Conservation (phyloP, 805 yeast species). For the Cyberlindnera suaveolens region DNA sequence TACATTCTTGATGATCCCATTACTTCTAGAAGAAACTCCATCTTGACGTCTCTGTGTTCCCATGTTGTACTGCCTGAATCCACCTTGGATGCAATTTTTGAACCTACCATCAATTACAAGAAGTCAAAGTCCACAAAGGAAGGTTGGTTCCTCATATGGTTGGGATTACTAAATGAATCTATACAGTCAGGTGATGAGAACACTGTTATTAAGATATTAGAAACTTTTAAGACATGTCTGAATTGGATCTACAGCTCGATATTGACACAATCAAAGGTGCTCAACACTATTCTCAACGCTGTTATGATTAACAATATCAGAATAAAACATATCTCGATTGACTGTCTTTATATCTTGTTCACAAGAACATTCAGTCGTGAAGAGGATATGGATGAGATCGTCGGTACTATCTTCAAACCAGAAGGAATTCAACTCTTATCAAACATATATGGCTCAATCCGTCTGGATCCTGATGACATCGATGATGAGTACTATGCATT, state of each 20-base stretch:
- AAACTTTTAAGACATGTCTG: conserved; percentile 81
- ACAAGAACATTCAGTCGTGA: conserved; percentile 65
- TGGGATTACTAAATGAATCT: conserved; percentile 43
- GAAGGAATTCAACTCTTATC: conserved; percentile 69
- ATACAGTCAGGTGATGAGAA: conserved; percentile 34
- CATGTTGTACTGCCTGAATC: conserved; percentile 72
- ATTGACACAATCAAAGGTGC: conserved; percentile 57
- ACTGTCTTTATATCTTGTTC: conserved; percentile 83
- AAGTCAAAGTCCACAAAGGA: conserved; percentile 61
- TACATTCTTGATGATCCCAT: conserved; percentile 88
- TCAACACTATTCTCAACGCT: conserved; percentile 55
- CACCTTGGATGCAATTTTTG: conserved; percentile 57
- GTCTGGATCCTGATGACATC: conserved; percentile 60
- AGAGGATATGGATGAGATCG: conserved; percentile 68
- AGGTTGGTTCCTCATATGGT: conserved; percentile 89
- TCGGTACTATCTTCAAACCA: conserved; percentile 69
- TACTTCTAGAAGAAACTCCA: conserved; percentile 72
- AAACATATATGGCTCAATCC: conserved; percentile 49
- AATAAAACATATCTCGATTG: conserved; percentile 79
- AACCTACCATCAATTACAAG: conserved; percentile 55
- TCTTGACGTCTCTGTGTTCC: conserved; percentile 76
- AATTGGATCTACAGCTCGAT: conserved; percentile 86
- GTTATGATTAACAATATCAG: conserved; percentile 54
- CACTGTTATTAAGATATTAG: conserved; percentile 59
- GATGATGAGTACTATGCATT: conserved; percentile 79